Percentiles rank a stretch among this genome's conserved stretches.
phyloP scores from a whole-genome alignment of 2,329 filamentous ascomycete genomes.

The Colletotrichum chrysophilum region DNA sequence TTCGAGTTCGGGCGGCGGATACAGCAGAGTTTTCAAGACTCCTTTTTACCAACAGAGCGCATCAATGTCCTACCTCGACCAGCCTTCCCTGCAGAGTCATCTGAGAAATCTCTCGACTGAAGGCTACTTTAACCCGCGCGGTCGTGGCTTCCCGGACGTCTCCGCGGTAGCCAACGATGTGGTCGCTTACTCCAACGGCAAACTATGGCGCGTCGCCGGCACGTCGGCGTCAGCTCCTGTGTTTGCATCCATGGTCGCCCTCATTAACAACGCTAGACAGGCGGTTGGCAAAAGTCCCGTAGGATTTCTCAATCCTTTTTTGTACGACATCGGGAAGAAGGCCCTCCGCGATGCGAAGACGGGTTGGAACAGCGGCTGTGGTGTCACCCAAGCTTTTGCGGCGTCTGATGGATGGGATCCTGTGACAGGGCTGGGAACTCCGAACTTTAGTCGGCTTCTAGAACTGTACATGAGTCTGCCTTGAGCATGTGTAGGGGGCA shows the following conservation, averaged over 20 bases:
- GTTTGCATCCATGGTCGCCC: conserved; percentile 22
- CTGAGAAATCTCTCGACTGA: background rate
- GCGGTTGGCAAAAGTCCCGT: conserved; percentile 36
- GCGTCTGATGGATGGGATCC: conserved; percentile 31
- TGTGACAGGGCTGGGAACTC: conserved; percentile 29
- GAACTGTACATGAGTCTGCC: background rate
- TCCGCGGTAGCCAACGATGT: conserved; percentile 57
- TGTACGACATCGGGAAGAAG: conserved; percentile 27
- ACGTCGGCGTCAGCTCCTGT: conserved; percentile 15
- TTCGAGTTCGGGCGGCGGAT: background rate
- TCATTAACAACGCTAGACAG: conserved; percentile 40
- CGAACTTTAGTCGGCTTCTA: background rate
- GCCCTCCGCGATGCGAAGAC: conserved; percentile 27
- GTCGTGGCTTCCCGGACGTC: conserved; percentile 43
- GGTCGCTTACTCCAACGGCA: background rate
- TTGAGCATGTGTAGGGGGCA: background rate
- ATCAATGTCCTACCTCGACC: background rate
- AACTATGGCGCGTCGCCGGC: background rate
- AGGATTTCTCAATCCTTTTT: conserved; percentile 41
- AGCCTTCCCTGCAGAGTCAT: background rate
- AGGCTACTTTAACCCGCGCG: conserved; percentile 35
- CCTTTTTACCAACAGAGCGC: background rate
- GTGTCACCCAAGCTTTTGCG: conserved; percentile 27
- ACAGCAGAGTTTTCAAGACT: background rate
- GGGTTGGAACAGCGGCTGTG: conserved; percentile 30